Evolutionary conservation across 75 land plant genomes (phyloP), one percentile per base, ranked within the genome.

Genomic region (Chamaecyparis obtusa): DNA sequence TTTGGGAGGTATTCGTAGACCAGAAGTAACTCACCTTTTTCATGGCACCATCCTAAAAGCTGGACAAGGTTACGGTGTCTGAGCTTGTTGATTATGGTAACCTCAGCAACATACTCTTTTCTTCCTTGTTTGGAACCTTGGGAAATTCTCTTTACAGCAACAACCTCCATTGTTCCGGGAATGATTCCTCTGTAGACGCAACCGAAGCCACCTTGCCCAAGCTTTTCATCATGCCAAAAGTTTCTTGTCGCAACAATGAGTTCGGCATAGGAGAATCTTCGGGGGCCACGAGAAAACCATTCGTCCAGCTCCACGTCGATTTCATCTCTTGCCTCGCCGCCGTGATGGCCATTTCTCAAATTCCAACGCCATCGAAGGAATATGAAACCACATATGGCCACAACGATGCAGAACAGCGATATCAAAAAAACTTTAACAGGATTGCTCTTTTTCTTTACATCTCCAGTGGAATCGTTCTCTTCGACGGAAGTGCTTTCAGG

Each of bases 251-350:
- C 86, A 8, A 7, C n/a, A 15, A n/a, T 14, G 21, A 85, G 86
- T 14, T 32, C 24, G 2, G 69, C 51, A 69, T 85, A 85, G 10
- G 44, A 21, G 46, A 81, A 41, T 3, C 83, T 35, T 6, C 10
- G 83, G 3, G 83, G 83, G 0, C 44, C 83, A 8, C 4, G 15
- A 36, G 36, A 21, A 13, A 54, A 15, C 76, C 60, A 57, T 57
- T 57, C 1, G 27, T 89, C 90, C 49, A 89, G 56, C 48, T 89
- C 90, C 43, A 83, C 82, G 30, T 88, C 88, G 7, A 51, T 21
- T 19, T 60, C 57, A 2, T 60, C 44, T 16, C 41, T 80, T 24
- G 64, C 35, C 11, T n/a, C 16, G 1, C 64, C 79, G 37, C 39
- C 74, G 17, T 9, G 13, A 24, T 3, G 51, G 57, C 75, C 30